Conservation (phyloP, 768 basidiomycete genomes). For the Pilatotrama ljubarskyi region DNA sequence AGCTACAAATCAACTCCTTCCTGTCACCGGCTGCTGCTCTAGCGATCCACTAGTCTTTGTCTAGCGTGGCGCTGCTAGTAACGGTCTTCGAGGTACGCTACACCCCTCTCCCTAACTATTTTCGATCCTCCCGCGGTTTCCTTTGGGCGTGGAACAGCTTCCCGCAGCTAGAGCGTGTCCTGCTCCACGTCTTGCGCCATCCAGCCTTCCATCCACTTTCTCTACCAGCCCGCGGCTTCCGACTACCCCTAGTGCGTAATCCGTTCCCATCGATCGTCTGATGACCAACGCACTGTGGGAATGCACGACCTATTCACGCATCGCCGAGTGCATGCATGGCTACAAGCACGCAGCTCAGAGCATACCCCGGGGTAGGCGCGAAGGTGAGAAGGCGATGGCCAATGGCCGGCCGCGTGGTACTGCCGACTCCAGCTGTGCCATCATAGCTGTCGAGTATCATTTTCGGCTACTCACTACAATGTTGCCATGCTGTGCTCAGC, state of each 20-base stretch:
- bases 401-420: conserved; percentile 10
- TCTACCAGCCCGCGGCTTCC: conserved; percentile 20
- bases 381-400: conserved; percentile 10
- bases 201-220: conserved; percentile 6
- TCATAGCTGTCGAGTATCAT: conserved; percentile 5
- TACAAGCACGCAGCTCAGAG: background rate
- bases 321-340: conserved; percentile 1
- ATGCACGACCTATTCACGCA: background rate
- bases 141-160: conserved; percentile 6
- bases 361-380: conserved; percentile 7
- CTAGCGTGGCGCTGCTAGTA: background rate
- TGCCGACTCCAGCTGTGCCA: conserved; percentile 7
- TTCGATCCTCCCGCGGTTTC: background rate
- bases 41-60: background rate
- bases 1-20: background rate
- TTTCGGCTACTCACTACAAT: conserved; percentile 7
- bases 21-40: background rate
- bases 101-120: background rate
- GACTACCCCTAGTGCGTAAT: conserved; percentile 11
- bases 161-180: conserved; percentile 9
- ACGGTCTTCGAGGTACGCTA: background rate
- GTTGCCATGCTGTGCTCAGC: conserved; percentile 9
- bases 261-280: conserved; percentile 21
- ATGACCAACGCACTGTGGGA: conserved; percentile 17
- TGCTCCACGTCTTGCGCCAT: conserved; percentile 21